A percentile compares a stretch with the other conserved stretches of the same genome.
Conservation (phyloP, 306 rosid species). For the Prunus persica region DNA sequence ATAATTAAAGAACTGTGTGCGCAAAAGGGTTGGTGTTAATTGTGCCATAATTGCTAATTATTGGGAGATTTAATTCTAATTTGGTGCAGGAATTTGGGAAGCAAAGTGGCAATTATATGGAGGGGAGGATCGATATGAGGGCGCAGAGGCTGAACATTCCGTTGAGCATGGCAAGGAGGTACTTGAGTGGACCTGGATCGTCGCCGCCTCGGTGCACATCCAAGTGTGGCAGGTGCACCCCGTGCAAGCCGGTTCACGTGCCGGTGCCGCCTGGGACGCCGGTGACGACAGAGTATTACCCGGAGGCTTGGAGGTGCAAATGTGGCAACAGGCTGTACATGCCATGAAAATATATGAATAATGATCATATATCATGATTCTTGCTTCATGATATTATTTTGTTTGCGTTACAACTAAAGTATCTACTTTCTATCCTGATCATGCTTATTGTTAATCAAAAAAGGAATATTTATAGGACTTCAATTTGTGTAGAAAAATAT, state of each 20-base stretch:
- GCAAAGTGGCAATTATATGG: not conserved
- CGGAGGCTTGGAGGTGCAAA: slow-evolving; percentile 99
- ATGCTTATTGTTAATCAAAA: not conserved
- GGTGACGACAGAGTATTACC: slow-evolving; percentile 81
- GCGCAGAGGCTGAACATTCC: slow-evolving; percentile 7
- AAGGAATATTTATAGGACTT: slow-evolving; percentile 2
- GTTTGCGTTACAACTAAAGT: not conserved
- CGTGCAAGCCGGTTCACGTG: slow-evolving; percentile 83
- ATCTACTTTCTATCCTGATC: not conserved
- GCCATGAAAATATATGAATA: slow-evolving; percentile 50
- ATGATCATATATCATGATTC: not conserved
- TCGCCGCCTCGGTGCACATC: slow-evolving; percentile 73
- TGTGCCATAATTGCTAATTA: not conserved
- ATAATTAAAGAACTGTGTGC: not conserved
- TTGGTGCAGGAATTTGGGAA: slow-evolving; percentile 6
- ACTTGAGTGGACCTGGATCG: slow-evolving; percentile 71
- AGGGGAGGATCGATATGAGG: not conserved
- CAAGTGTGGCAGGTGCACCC: slow-evolving; percentile 80
- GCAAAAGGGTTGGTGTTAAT: not conserved
- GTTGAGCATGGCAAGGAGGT: slow-evolving; percentile 42
- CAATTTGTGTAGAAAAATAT: not conserved
- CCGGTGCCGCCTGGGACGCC: slow-evolving; percentile 90
- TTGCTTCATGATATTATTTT: not conserved
- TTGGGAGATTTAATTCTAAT: not conserved
- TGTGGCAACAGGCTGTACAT: slow-evolving; percentile 86